Percentiles rank a stretch among this genome's conserved stretches.
Conservation (phyloP, 2,329 filamentous ascomycete species). For the Ustilaginoidea virens region DNA sequence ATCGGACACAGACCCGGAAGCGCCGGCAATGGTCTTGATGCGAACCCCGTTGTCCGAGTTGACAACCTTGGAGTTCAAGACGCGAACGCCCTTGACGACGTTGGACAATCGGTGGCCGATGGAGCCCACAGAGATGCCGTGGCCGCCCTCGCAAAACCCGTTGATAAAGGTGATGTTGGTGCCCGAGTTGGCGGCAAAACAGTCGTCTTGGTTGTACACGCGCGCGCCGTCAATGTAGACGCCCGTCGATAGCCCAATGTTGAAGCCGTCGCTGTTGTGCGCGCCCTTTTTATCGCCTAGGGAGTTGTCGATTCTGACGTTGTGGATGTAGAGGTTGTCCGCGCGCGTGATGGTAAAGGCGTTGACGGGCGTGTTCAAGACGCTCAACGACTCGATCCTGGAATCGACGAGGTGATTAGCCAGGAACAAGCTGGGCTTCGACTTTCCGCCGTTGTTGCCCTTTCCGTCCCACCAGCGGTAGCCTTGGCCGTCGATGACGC, state of each 20-base stretch:
- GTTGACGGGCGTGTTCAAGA: slow-evolving; percentile 1
- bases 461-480: slow-evolving; percentile 44
- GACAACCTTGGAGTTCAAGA: slow-evolving; percentile 1
- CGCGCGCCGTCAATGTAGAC: neutral
- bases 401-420: slow-evolving; percentile 21
- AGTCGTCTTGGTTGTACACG: slow-evolving; percentile 2
- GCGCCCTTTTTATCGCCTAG: neutral
- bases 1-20: neutral
- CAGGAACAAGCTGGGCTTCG: slow-evolving; percentile 46
- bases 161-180: neutral
- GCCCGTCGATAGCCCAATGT: neutral
- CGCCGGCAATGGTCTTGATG: neutral
- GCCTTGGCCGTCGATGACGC: slow-evolving; percentile 39
- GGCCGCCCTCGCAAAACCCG: neutral
- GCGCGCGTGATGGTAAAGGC: neutral
- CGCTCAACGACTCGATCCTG: neutral
- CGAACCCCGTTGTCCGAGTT: slow-evolving; percentile 1
- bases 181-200: slow-evolving; percentile 2
- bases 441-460: slow-evolving; percentile 41
- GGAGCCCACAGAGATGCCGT: slow-evolving; percentile 1
- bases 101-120: neutral
- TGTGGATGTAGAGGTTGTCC: neutral
- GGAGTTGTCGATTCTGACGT: slow-evolving; percentile 2
- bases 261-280: slow-evolving; percentile 2
- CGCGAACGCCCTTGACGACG: slow-evolving; percentile 1